Percentiles rank a stretch among this genome's conserved stretches.
phyloP scores from a whole-genome alignment of 2,329 filamentous ascomycete species.

The Aspergillus tamarii region DNA sequence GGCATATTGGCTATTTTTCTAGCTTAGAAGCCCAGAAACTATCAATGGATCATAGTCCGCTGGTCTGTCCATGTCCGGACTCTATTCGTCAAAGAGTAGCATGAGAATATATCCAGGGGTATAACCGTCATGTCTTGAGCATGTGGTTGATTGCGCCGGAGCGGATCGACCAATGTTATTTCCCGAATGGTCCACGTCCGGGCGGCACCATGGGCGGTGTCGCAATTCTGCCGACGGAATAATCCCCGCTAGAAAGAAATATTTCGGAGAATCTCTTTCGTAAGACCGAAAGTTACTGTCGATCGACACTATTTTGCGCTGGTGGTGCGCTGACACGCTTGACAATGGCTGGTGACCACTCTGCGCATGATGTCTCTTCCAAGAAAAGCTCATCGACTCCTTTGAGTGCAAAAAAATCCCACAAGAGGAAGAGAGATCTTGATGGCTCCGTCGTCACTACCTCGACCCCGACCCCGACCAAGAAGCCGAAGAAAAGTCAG shows the following conservation, averaged over 20 bases:
- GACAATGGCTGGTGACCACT: constrained; percentile 52
- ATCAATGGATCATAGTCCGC: background rate
- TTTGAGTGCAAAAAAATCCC: constrained; percentile 28
- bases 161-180: constrained; percentile 2
- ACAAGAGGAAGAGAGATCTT: constrained; percentile 40
- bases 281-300: constrained; percentile 21
- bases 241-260: constrained; percentile 27
- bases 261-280: constrained; percentile 24
- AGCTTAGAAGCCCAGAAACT: constrained; percentile 19
- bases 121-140: background rate
- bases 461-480: constrained; percentile 37
- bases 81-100: background rate
- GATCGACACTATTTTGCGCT: constrained; percentile 13
- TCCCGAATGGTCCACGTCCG: constrained; percentile 21
- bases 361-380: constrained; percentile 52
- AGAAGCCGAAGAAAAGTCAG: constrained; percentile 41
- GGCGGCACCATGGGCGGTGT: constrained; percentile 26
- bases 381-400: constrained; percentile 23
- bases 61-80: constrained; percentile 26
- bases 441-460: constrained; percentile 28
- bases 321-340: constrained; percentile 15
- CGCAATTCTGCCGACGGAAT: constrained; percentile 30
- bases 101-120: background rate
- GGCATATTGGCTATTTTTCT: constrained; percentile 54
- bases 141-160: background rate